phyloP scores from a whole-genome alignment of 441 rosid genomes.

The Corymbia citriodora region DNA sequence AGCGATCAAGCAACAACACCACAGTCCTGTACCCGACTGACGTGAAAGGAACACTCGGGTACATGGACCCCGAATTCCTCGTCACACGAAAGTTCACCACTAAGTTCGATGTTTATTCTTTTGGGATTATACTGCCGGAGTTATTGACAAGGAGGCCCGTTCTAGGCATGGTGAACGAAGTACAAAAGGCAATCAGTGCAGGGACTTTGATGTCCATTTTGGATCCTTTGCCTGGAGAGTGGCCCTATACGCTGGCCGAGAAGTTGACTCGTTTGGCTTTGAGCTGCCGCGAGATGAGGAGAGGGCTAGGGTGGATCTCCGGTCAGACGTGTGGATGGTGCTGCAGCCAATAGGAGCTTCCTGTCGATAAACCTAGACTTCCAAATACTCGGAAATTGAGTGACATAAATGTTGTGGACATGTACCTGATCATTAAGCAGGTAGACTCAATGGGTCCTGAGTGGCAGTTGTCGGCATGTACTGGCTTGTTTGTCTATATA shows the following conservation, averaged over 20 bases:
- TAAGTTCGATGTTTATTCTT: not conserved
- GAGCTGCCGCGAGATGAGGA: slow-evolving; percentile 69
- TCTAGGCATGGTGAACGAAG: not conserved
- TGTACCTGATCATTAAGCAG: not conserved
- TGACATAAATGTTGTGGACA: not conserved
- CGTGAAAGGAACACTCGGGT: slow-evolving; percentile 54
- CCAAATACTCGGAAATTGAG: not conserved
- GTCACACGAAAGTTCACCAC: not conserved
- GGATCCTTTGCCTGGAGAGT: slow-evolving; percentile 92
- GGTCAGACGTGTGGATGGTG: slow-evolving; percentile 70
- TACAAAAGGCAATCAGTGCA: not conserved
- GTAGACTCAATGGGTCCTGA: not conserved
- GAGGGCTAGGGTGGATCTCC: slow-evolving; percentile 79
- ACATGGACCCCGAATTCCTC: not conserved
- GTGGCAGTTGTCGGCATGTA: not conserved
- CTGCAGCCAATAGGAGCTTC: slow-evolving; percentile 94
- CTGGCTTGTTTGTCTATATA: not conserved
- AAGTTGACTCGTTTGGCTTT: slow-evolving; percentile 75
- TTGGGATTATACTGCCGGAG: not conserved
- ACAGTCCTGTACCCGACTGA: slow-evolving; percentile 39
- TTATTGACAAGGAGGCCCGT: not conserved
- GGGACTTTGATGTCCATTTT: slow-evolving; percentile 49
- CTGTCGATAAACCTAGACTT: slow-evolving; percentile 25
- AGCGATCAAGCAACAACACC: slow-evolving; percentile 25
- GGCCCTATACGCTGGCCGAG: slow-evolving; percentile 85